Base-by-base conservation (phyloP, 2,329 filamentous ascomycete species). In the Pseudogymnoascus sp. region DNA sequence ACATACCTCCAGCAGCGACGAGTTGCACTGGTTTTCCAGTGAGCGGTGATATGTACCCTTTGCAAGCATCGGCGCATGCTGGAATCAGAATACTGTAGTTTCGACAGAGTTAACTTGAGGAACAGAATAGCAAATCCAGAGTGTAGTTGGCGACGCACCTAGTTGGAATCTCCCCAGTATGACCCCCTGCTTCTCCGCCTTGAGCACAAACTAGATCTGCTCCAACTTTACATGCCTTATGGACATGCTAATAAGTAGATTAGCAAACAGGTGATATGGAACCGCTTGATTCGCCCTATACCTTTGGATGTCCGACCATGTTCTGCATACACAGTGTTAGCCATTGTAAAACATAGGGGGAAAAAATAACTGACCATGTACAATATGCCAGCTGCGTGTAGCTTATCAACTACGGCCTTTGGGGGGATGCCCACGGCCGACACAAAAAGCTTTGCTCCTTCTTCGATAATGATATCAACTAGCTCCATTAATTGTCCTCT, bases 231-330 rank as follows among this genome's bases (percentile, higher is more conserved):
- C 97, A 83, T 77, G 91, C 94, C 83, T 97, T 99, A 78, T 91
- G 84, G 67, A 96, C 93, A 80, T 99, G 94, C 87, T 99, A 97
- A 49, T 49, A 26, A 3, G 29, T 49, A 7, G 2, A 49, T 49
- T 26, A 49, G 43, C 12, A 49, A 49, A 49, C 12, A 26, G 12
- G 43, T 49, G 43, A n/a, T 26, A 49, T 49, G 12, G 12, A 4
- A 49, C 12, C 0, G 12, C 2, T 49, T 29, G 43, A 49, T 49
- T 49, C 6, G 21, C 43, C 1, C 21, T 49, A 2, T 49, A 49
- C 43, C 87, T 99, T 99, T 73, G 94, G 93, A 83, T 99, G 94
- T 69, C 94, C 94, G 75, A 99, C 92, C 94, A 99, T 99, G 87
- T 99, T 49, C 43, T 49, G 2, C 43, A 49, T 49, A 49, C 41